Conservation (phyloP, 2,329 filamentous ascomycete species). For the Penicillium vulpinum region DNA sequence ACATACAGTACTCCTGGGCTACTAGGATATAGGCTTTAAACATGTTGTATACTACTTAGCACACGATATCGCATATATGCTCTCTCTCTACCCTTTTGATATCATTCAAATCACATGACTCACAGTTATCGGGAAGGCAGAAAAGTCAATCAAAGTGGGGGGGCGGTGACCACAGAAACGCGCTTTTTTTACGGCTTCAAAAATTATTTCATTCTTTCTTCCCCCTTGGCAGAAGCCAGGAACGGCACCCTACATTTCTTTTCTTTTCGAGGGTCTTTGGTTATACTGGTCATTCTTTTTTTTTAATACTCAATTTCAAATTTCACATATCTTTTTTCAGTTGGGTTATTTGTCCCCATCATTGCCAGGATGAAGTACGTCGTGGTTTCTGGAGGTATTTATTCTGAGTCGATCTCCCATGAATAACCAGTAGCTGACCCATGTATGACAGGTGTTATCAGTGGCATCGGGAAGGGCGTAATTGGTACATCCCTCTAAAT, state of each 20-base stretch:
- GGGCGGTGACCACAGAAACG: constrained; percentile 12
- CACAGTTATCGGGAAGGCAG: constrained; percentile 6
- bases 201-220: constrained; percentile 12
- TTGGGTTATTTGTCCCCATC: neutral
- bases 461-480: constrained; percentile 60
- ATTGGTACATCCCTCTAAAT: constrained; percentile 47
- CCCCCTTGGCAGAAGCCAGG: constrained; percentile 21
- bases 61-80: neutral
- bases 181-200: constrained; percentile 8
- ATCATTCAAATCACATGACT: constrained; percentile 2
- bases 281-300: neutral
- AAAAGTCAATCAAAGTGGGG: constrained; percentile 15
- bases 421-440: constrained; percentile 2
- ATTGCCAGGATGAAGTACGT: constrained; percentile 71
- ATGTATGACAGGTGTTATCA: constrained; percentile 42
- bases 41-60: too few species aligned
- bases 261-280: constrained; percentile 4
- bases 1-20: neutral
- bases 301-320: constrained; percentile 1
- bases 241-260: constrained; percentile 22
- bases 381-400: constrained; percentile 70
- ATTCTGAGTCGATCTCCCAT: neutral
- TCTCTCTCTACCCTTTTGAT: neutral
- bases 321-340: neutral
- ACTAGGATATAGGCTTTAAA: neutral